A percentile compares a stretch with the other conserved stretches of the same genome.
These are phyloP conservation scores for Balakata baccata DNA, from an alignment of 345 rosid species.

Conservation along the genomic window DNA sequence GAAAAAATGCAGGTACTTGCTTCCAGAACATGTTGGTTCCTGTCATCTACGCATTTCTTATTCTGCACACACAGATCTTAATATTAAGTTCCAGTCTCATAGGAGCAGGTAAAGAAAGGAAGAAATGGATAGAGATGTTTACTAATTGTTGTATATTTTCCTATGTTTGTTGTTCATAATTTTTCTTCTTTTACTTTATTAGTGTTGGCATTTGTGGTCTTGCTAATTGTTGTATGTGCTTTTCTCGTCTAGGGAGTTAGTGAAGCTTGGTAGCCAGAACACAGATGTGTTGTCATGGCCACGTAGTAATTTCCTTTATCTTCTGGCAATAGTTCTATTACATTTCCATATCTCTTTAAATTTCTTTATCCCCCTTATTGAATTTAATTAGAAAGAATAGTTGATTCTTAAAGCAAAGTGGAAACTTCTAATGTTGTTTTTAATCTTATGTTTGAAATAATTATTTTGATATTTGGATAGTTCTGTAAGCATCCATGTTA, in stretches of 20 bases:
- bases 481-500: neutral
- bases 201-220: conserved; percentile 20
- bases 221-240: conserved; percentile 38
- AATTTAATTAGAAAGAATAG: conserved; percentile 6
- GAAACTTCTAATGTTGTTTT: neutral
- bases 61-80: conserved; percentile 94
- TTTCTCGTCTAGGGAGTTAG: conserved; percentile 55
- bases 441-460: neutral
- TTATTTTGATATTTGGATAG: neutral
- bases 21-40: conserved; percentile 70
- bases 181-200: conserved; percentile 1
- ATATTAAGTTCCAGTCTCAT: conserved; percentile 97
- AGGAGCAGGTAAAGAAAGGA: conserved; percentile 73
- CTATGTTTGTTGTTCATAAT: conserved; percentile 12
- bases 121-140: neutral
- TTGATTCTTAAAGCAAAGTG: neutral
- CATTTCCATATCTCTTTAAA: conserved; percentile 16
- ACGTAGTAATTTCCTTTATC: conserved; percentile 50
- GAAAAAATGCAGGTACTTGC: conserved; percentile 60
- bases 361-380: conserved; percentile 15
- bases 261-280: conserved; percentile 48
- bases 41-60: conserved; percentile 84
- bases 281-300: conserved; percentile 44
- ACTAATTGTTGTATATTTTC: conserved; percentile 11
- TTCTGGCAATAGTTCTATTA: conserved; percentile 29